Base-by-base conservation (phyloP, 2,329 filamentous ascomycete genomes). In the Colletotrichum nymphaeae region DNA sequence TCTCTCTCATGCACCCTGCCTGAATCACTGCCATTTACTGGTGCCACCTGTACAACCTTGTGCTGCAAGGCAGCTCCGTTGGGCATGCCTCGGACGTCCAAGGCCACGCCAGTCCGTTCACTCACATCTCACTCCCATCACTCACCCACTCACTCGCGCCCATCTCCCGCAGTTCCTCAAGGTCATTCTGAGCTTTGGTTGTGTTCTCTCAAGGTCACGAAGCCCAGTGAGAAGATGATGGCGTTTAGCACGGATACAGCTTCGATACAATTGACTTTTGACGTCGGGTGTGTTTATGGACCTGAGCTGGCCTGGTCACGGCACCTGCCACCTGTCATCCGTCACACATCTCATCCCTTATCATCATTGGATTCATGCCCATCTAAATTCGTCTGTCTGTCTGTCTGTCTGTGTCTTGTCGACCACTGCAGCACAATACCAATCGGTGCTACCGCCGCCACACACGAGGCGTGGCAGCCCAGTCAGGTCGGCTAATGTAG, bases 21-120 rank as follows among this genome's bases (percentile, higher is more conserved):
- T 62, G 58, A 32, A 46, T 56, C 65, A 55, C 28, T 30, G 59
- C 35, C 73, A 16, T 67, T 55, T 30, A 76, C 67, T 76, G 75
- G 75, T 75, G 74, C 75, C 75, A 76, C 74, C 73, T 75, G 67
- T 75, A 56, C 72, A 65, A 30, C 57, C 37, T 59, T 68, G 60
- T 74, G 64, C 73, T 73, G 73, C 73, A 63, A 73, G 73, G 73
- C 69, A 63, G 65, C 69, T 73, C 57, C 64, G 59, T 74, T 63
- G 70, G 73, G 71, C 73, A 64, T 60, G 58, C 64, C 58, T 59
- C 62, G 42, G 66, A 42, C 28, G 26, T 56, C 26, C 37, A 62
- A 52, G 46, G 16, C 52, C 64, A 67, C 46, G 62, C 62, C 63
- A 37, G 67, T 46, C 49, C 59, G 49, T 58, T 63, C 19, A 42